phyloP scores from a whole-genome alignment of 768 basidiomycete genomes.

The Mycena alexandri region DNA sequence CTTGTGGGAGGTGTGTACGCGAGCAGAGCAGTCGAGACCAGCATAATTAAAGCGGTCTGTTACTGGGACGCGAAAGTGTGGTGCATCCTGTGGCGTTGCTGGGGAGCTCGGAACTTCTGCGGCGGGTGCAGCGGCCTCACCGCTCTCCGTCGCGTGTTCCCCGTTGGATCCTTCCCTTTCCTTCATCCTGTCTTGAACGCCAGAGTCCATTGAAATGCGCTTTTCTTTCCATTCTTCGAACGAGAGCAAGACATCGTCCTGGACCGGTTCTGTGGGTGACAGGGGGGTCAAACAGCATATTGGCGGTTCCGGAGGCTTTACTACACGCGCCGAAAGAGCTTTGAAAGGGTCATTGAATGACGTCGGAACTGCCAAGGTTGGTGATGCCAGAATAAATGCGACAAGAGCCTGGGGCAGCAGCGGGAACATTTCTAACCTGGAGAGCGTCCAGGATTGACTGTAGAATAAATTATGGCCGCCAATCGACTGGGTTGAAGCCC shows the following conservation, averaged over 20 bases:
- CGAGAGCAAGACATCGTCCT: conserved; percentile 77
- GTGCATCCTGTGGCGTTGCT: conserved; percentile 56
- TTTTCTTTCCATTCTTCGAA: conserved; percentile 93
- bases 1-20: conserved; percentile 87
- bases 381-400: conserved; percentile 32
- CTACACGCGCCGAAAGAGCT: conserved; percentile 62
- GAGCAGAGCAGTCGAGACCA: conserved; percentile 91
- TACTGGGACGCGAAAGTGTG: conserved; percentile 79
- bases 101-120: conserved; percentile 28
- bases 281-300: conserved; percentile 78
- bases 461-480: conserved; percentile 14
- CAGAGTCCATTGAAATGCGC: conserved; percentile 58
- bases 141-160: conserved; percentile 15
- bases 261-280: conserved; percentile 59
- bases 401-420: conserved; percentile 26
- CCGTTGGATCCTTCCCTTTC: conserved; percentile 40
- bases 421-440: conserved; percentile 23
- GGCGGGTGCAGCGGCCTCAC: conserved; percentile 27
- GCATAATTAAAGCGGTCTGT: conserved; percentile 97
- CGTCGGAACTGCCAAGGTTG: conserved; percentile 47
- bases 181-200: conserved; percentile 45
- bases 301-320: conserved; percentile 66
- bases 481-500: neutral
- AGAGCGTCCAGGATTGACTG: neutral
- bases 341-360: conserved; percentile 73